Conservation (phyloP, 2,329 filamentous ascomycete species). For the Diplodia scrobiculata region DNA sequence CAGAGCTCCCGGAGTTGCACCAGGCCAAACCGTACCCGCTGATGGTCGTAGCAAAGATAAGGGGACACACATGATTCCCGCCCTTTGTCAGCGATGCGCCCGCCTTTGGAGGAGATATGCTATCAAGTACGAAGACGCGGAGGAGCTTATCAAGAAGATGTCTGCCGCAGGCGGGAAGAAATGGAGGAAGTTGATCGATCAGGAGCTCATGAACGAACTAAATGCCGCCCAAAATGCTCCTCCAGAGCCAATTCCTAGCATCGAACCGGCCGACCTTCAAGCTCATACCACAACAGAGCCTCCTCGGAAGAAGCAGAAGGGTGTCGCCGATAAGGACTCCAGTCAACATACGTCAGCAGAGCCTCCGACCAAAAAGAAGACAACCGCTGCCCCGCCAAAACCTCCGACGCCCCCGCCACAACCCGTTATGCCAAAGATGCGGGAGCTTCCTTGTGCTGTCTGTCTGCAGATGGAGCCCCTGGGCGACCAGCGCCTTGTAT, state of each 20-base stretch:
- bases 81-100: conserved; percentile 86
- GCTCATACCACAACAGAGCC: conserved; percentile 47
- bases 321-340: conserved; percentile 52
- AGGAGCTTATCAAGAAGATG: conserved; percentile 87
- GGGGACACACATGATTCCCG: conserved; percentile 70
- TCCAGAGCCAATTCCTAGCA: conserved; percentile 32
- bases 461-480: conserved; percentile 73
- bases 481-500: conserved; percentile 63
- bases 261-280: conserved; percentile 34
- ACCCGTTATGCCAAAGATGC: conserved; percentile 77
- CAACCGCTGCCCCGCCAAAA: conserved; percentile 49
- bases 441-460: conserved; percentile 78
- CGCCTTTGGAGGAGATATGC: conserved; percentile 94
- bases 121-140: conserved; percentile 91
- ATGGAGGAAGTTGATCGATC: conserved; percentile 86
- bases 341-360: conserved; percentile 50
- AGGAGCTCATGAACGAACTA: conserved; percentile 79
- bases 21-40: conserved; percentile 68
- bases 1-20: conserved; percentile 75
- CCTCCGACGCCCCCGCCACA: conserved; percentile 60
- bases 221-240: conserved; percentile 42
- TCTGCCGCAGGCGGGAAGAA: conserved; percentile 75
- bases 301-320: conserved; percentile 63
- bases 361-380: conserved; percentile 59
- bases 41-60: conserved; percentile 80